phyloP scores from a whole-genome alignment of 164 flowering plant species.

The Houttuynia cordata region DNA sequence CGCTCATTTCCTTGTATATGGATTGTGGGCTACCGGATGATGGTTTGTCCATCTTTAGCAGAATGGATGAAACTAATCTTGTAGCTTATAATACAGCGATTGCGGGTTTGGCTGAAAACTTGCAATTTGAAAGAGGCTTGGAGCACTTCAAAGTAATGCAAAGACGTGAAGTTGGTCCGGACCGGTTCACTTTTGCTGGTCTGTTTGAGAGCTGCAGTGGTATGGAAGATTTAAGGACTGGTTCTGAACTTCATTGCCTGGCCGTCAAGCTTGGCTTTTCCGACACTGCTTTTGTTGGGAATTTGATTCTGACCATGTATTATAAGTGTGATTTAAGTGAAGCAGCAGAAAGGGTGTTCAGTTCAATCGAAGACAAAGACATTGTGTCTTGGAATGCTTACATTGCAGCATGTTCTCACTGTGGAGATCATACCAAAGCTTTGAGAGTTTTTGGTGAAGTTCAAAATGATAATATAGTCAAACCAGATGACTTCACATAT shows the following conservation, averaged over 20 bases:
- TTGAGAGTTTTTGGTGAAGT: conserved; percentile 36
- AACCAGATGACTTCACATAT: conserved; percentile 52
- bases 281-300: conserved; percentile 36
- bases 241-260: conserved; percentile 36
- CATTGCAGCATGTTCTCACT: conserved; percentile 46
- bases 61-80: conserved; percentile 12
- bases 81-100: conserved; percentile 53
- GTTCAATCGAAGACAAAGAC: conserved; percentile 40
- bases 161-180: conserved; percentile 35
- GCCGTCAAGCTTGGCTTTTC: conserved; percentile 41
- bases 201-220: conserved; percentile 27
- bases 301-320: conserved; percentile 54
- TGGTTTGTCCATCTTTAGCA: conserved; percentile 25
- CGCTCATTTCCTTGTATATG: conserved; percentile 64
- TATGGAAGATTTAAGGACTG: conserved; percentile 20
- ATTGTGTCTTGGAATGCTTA: conserved; percentile 62
- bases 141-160: conserved; percentile 36
- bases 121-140: conserved; percentile 26
- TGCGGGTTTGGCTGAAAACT: conserved; percentile 44
- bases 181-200: conserved; percentile 46
- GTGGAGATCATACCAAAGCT: conserved; percentile 34
- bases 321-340: conserved; percentile 28
- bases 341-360: conserved; percentile 38
- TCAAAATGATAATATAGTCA: conserved; percentile 12
- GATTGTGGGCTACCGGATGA: conserved; percentile 32